Evolutionary conservation across 768 basidiomycete species (phyloP), one percentile per base, ranked within the genome.

Genomic region (Cystofilobasidium ferigula): DNA sequence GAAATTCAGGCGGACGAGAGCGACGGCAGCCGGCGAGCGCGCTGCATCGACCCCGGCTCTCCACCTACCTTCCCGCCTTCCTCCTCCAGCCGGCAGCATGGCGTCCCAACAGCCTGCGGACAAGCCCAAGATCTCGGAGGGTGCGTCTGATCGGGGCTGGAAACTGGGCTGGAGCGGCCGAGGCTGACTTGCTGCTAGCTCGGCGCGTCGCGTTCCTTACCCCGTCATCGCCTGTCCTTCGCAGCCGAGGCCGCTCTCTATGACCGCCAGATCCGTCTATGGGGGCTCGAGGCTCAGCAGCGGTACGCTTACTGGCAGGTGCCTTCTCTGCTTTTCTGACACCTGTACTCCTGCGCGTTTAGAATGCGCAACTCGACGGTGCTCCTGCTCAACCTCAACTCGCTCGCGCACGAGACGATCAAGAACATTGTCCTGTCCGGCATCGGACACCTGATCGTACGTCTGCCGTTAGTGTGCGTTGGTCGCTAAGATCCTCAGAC

Each of bases 371-470:
- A 88, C 75, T 91, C 90, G 26, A 88, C 90, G 2, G 88, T 97
- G 71, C 79, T 94, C 30, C 81, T 97, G 40, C 78, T 92, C 24
- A 83, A 82, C 42, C 80, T 95, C 47, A 82, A 82, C 51, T 89
- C 91, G 3, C 82, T 87, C 43, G 91, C 95, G 45, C 90, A 91
- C 9, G 95, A 99, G 75, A 83, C 86, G 20, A 87, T 97, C 76
- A 99, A 98, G 78, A 99, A 99, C 74, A 87, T 99, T 73, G 94
- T 98, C 22, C 82, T 99, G 56, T 89, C 95, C 13, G 95, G 95
- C 45, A 89, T 99, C 63, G 95, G 95, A 30, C 86, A 84, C 74
- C 78, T 99, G 68, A 79, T 95, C 68, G 81, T 68, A 18, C n/a
- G 48, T 47, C 45, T 42, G 20, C 13, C n/a, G 1, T 40, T n/a